A percentile compares a stretch with the other conserved stretches of the same genome.
These are phyloP conservation scores for Rhododendron kiyosumense DNA, from an alignment of 148 eudicot species.

Conservation along the genomic window DNA sequence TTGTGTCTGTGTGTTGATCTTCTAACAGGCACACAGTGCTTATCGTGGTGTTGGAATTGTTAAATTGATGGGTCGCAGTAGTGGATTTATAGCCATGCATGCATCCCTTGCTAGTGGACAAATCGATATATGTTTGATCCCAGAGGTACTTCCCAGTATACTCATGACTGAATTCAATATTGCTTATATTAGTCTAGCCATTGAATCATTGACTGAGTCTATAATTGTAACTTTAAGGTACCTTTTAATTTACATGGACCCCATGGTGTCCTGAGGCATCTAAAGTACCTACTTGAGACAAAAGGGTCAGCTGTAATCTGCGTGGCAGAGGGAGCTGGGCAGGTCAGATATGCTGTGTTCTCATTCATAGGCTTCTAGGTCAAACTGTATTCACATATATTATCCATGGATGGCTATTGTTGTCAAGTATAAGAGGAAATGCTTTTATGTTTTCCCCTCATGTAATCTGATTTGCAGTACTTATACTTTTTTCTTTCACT, in stretches of 20 bases:
- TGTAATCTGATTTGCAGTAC: neutral
- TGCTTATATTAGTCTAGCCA: neutral
- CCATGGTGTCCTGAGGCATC: slow-evolving; percentile 87
- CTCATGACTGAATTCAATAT: neutral
- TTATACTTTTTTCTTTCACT: neutral
- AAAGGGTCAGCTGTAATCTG: slow-evolving; percentile 98
- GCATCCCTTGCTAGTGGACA: slow-evolving; percentile 99
- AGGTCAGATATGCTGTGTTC: slow-evolving; percentile 42
- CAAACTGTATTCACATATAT: neutral
- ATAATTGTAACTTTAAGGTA: slow-evolving; percentile 37
- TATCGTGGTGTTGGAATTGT: slow-evolving; percentile 95
- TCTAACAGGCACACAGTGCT: slow-evolving; percentile 88
- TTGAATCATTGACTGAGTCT: slow-evolving; percentile 6
- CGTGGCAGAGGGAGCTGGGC: slow-evolving; percentile 98
- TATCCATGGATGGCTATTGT: neutral
- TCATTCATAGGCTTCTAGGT: neutral
- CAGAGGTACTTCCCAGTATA: slow-evolving; percentile 58
- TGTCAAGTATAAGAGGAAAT: neutral
- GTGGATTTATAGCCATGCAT: slow-evolving; percentile 99
- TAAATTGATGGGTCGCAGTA: slow-evolving; percentile 97
- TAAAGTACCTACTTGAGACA: slow-evolving; percentile 70
- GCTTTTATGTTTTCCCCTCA: neutral
- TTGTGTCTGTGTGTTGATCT: neutral
- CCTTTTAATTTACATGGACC: slow-evolving; percentile 87
- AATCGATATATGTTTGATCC: slow-evolving; percentile 94